These are phyloP conservation scores for Amanita jacksonii DNA, from an alignment of 768 basidiomycete genomes.

Conservation along the genomic window DNA sequence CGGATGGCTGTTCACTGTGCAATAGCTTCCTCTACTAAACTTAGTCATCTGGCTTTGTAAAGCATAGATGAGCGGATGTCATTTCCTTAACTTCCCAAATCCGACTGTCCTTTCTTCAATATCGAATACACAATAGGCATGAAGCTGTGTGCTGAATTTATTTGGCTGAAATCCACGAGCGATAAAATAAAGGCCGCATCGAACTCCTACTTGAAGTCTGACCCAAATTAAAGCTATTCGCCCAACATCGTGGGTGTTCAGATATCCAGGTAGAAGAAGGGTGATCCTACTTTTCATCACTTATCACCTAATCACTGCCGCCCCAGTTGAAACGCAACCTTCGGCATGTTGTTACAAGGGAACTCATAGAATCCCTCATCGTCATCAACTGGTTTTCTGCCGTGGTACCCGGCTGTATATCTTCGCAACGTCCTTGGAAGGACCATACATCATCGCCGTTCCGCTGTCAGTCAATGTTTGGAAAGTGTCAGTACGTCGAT, in stretches of 20 bases:
- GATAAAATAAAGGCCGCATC: neutral
- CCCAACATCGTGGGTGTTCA: too few relatives aligned
- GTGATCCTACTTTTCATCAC: too few relatives aligned
- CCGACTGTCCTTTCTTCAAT: slow-evolving; percentile 24
- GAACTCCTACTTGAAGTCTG: too few relatives aligned
- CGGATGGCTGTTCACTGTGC: too few relatives aligned
- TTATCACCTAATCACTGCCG: slow-evolving; percentile 12
- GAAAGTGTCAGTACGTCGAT: slow-evolving; percentile 8
- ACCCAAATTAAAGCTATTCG: too few relatives aligned
- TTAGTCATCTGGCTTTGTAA: too few relatives aligned
- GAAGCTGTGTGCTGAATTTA: slow-evolving; percentile 16
- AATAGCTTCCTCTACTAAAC: too few relatives aligned
- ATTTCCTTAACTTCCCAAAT: too few relatives aligned
- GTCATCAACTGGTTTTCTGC: slow-evolving; percentile 11
- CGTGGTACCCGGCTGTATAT: slow-evolving; percentile 19
- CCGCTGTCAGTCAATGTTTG: slow-evolving; percentile 28
- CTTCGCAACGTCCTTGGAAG: slow-evolving; percentile 11
- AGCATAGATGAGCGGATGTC: too few relatives aligned
- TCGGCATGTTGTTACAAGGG: slow-evolving; percentile 18
- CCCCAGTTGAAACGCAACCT: slow-evolving; percentile 28
- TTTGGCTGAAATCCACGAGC: neutral
- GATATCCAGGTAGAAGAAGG: too few relatives aligned
- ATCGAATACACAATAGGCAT: slow-evolving; percentile 35
- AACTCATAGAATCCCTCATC: slow-evolving; percentile 18
- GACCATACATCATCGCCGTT: slow-evolving; percentile 25